phyloP scores from a whole-genome alignment of 176 grass and related monocot genomes.

The Aegilops tauschii region DNA sequence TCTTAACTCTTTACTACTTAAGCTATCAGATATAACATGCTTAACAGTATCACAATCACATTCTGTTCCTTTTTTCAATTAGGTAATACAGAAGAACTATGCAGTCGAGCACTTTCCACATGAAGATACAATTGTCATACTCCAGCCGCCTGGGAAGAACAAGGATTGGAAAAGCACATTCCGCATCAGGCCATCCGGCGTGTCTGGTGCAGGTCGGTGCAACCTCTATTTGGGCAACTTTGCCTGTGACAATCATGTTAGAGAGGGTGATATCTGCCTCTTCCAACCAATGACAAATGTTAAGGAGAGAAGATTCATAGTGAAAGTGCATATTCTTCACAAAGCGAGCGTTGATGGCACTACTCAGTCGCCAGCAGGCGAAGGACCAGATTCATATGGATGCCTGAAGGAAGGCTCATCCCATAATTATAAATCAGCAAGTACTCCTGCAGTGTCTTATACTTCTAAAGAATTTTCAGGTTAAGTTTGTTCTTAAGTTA shows the following conservation, averaged over 20 bases:
- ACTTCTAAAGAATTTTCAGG: too few relatives aligned
- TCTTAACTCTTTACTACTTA: not conserved
- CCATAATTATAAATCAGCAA: too few relatives aligned
- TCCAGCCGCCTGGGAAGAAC: conserved; percentile 16
- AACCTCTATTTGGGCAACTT: conserved; percentile 3
- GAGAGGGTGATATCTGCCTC: conserved; percentile 35
- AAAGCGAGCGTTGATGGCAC: not conserved
- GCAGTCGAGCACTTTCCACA: conserved; percentile 4
- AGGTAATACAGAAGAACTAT: conserved; percentile 35
- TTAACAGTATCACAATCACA: not conserved
- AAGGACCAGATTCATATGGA: too few relatives aligned
- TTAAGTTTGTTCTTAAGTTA: too few relatives aligned
- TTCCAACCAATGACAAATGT: conserved; percentile 19
- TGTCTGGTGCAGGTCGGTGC: not conserved
- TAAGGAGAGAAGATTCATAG: not conserved
- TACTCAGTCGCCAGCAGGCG: too few relatives aligned
- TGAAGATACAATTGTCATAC: not conserved
- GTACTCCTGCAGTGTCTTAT: too few relatives aligned
- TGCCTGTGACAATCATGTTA: conserved; percentile 38
- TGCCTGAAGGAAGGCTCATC: too few relatives aligned
- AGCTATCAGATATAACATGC: not conserved
- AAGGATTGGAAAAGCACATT: conserved; percentile 33
- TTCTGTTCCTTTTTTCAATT: not conserved
- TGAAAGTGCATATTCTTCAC: conserved; percentile 33
- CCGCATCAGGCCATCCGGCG: not conserved